phyloP scores from a whole-genome alignment of 163 green algal species.

The Scenedesmus sp. region DNA sequence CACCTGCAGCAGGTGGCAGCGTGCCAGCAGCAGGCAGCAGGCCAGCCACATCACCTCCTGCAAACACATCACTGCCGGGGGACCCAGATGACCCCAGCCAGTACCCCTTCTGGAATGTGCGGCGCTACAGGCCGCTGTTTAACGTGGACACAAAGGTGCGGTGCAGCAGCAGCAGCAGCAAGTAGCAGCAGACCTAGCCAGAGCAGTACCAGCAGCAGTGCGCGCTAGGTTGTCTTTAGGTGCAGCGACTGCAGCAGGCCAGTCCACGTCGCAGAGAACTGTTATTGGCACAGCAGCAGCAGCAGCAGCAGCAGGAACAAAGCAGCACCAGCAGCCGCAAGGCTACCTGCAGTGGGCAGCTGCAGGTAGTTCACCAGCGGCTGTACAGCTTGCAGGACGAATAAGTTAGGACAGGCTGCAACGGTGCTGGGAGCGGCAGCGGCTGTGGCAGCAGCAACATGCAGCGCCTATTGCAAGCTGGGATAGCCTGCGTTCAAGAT shows the following conservation, averaged over 20 bases:
- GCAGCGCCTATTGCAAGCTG: background rate
- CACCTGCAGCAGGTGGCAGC: background rate
- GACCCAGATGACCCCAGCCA: slow-evolving; percentile 64
- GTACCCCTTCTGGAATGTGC: slow-evolving; percentile 81
- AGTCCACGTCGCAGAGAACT: no score
- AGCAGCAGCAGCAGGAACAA: background rate
- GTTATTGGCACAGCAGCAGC: background rate
- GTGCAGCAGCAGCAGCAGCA: background rate
- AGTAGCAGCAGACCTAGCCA: background rate
- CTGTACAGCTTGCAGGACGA: background rate
- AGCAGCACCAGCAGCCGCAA: no score
- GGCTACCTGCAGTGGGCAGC: background rate
- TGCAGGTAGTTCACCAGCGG: background rate
- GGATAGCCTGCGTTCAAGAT: background rate
- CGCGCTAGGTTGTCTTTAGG: background rate
- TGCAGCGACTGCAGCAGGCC: background rate
- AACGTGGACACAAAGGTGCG: slow-evolving; percentile 89
- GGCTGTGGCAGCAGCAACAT: no score
- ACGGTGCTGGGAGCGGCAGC: background rate
- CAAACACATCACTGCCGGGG: background rate
- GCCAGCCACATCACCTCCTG: background rate
- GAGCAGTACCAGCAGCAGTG: no score
- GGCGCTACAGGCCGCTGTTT: slow-evolving; percentile 87
- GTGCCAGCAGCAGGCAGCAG: slow-evolving; percentile 17
- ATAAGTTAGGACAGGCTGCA: background rate